Conservation (phyloP, 768 basidiomycete species). For the Auricularia heimuer region DNA sequence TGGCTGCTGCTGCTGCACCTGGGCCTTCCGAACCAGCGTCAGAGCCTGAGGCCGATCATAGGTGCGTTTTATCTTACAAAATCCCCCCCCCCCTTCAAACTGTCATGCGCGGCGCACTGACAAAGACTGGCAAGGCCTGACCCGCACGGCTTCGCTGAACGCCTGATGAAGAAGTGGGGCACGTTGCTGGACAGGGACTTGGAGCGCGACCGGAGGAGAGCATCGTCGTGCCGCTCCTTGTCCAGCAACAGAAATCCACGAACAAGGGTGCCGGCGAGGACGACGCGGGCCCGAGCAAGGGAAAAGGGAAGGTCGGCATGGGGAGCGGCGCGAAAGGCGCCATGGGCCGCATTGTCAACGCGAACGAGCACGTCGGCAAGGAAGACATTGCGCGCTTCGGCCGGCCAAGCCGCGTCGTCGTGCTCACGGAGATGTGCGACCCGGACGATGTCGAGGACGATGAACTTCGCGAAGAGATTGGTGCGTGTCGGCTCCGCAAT, state of each 20-base stretch:
- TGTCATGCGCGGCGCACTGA: neutral
- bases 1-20: constrained; percentile 38
- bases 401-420: constrained; percentile 80
- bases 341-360: constrained; percentile 85
- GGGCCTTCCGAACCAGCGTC: constrained; percentile 15
- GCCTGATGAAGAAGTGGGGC: constrained; percentile 93
- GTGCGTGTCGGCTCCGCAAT: constrained; percentile 29
- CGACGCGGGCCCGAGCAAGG: constrained; percentile 12
- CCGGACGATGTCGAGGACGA: constrained; percentile 77
- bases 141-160: constrained; percentile 68
- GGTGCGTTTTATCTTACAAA: neutral
- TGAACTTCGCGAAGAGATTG: constrained; percentile 81
- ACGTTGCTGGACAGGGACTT: constrained; percentile 87
- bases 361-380: constrained; percentile 69
- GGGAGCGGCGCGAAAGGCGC: constrained; percentile 43
- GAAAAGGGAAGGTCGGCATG: constrained; percentile 25
- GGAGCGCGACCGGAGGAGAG: constrained; percentile 63
- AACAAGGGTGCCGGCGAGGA: constrained; percentile 25
- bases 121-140: constrained; percentile 37
- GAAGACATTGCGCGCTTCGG: constrained; percentile 80
- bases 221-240: constrained; percentile 80
- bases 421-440: constrained; percentile 84
- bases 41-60: neutral
- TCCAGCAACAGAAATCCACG: constrained; percentile 48
- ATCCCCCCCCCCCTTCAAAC: too few relatives aligned